A percentile compares a stretch with the other conserved stretches of the same genome.
Evolutionary conservation across 2,329 filamentous ascomycete species (phyloP).

Genomic region (Neonectria faginata): DNA sequence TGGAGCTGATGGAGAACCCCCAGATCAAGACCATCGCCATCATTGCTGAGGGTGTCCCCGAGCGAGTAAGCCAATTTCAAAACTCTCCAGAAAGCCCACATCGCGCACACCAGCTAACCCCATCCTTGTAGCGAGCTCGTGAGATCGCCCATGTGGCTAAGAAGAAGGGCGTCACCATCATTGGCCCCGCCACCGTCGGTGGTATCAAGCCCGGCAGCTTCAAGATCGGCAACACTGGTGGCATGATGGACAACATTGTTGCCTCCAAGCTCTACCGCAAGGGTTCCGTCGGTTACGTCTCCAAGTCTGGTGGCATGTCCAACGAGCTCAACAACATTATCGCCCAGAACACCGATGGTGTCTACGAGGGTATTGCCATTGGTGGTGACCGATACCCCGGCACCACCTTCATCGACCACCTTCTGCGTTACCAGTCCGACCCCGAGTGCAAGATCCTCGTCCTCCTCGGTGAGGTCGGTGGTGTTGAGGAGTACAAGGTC

Average conservation of each 20-base stretch:
- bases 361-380: constrained; percentile 99
- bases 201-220: constrained; percentile 99
- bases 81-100: constrained; percentile 17
- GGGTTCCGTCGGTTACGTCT: constrained; percentile 98
- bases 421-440: constrained; percentile 95
- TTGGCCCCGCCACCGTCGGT: constrained; percentile 97
- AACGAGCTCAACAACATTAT: constrained; percentile 99
- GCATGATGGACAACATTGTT: constrained; percentile 99
- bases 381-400: constrained; percentile 99
- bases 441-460: constrained; percentile 98
- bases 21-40: constrained; percentile 99
- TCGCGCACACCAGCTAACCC: constrained; percentile 28
- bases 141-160: constrained; percentile 96
- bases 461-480: constrained; percentile 96
- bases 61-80: constrained; percentile 76
- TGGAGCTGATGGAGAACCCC: constrained; percentile 97
- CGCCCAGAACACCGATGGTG: constrained; percentile 94
- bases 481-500: constrained; percentile 99
- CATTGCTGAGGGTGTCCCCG: constrained; percentile 98
- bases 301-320: constrained; percentile 99
- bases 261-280: constrained; percentile 99
- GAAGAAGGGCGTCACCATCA: constrained; percentile 99
- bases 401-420: constrained; percentile 99
- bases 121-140: constrained; percentile 78
- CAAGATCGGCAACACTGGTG: constrained; percentile 99